phyloP scores from a whole-genome alignment of 805 yeast genomes.

The Lipomyces japonicus region DNA sequence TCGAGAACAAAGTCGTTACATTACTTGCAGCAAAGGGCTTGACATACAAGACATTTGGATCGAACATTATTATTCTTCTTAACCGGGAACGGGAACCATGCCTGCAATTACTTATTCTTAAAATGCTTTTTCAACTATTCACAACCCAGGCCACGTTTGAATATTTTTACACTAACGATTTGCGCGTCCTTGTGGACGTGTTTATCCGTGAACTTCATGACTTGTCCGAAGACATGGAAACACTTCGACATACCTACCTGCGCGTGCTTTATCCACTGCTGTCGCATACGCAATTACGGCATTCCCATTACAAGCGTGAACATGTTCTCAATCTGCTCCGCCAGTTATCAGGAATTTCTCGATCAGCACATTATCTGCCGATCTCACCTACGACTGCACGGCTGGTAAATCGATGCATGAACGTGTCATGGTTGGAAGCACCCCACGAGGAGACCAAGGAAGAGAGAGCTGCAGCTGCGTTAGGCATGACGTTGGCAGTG shows the following conservation, averaged over 20 bases:
- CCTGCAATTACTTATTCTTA: slow-evolving; percentile 72
- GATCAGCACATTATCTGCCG: slow-evolving; percentile 14
- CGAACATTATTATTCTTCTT: slow-evolving; percentile 67
- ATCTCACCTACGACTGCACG: slow-evolving; percentile 25
- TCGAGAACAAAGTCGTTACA: slow-evolving; percentile 51
- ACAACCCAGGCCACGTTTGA: slow-evolving; percentile 62
- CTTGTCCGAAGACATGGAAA: slow-evolving; percentile 53
- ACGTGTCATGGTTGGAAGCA: slow-evolving; percentile 20
- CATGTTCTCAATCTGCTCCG: slow-evolving; percentile 52
- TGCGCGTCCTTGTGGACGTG: slow-evolving; percentile 79
- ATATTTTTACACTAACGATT: slow-evolving; percentile 74
- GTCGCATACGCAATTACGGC: slow-evolving; percentile 56
- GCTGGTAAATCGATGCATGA: slow-evolving; percentile 22
- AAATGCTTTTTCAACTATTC: slow-evolving; percentile 69
- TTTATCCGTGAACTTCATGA: slow-evolving; percentile 74
- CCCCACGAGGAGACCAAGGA: background rate
- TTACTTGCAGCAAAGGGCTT: slow-evolving; percentile 47
- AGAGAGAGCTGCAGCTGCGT: background rate
- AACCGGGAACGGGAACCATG: slow-evolving; percentile 66
- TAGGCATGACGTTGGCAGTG: background rate
- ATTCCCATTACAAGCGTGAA: slow-evolving; percentile 54
- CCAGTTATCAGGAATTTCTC: slow-evolving; percentile 39
- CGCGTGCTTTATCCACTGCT: slow-evolving; percentile 72
- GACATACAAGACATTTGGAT: slow-evolving; percentile 54
- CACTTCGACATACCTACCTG: slow-evolving; percentile 64